Percentiles rank a stretch among this genome's conserved stretches.
Conservation (phyloP, 2,329 filamentous ascomycete species). For the Hypoxylon sp. region DNA sequence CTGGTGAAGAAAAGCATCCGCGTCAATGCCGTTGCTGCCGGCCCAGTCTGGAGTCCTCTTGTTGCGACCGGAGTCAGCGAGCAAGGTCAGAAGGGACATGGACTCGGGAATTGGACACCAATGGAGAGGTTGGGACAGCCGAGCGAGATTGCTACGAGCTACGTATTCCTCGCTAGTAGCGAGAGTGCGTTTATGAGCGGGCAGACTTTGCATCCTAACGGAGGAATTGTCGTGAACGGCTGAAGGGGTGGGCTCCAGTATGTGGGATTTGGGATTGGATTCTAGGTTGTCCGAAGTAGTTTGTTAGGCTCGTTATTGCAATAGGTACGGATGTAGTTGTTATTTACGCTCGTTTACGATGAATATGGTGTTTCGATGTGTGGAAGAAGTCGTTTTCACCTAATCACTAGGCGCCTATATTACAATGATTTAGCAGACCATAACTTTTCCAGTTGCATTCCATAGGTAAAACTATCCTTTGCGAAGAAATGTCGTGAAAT, state of each 20-base stretch:
- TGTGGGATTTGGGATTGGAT: neutral
- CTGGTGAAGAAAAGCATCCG: slow-evolving; percentile 54
- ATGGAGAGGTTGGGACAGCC: slow-evolving; percentile 58
- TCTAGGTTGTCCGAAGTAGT: neutral
- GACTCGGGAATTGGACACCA: slow-evolving; percentile 72
- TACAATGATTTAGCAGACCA: slow-evolving; percentile 18
- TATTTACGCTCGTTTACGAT: neutral
- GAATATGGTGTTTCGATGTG: neutral
- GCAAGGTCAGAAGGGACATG: slow-evolving; percentile 73
- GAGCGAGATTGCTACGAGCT: slow-evolving; percentile 83
- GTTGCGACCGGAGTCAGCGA: slow-evolving; percentile 76
- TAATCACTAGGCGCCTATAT: neutral
- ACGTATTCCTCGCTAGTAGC: slow-evolving; percentile 81
- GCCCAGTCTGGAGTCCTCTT: slow-evolving; percentile 81
- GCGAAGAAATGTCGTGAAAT: slow-evolving; percentile 1
- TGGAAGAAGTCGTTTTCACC: slow-evolving; percentile 1
- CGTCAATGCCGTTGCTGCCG: slow-evolving; percentile 50
- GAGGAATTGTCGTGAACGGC: slow-evolving; percentile 63
- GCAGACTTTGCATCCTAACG: slow-evolving; percentile 69
- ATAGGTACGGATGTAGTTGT: neutral
- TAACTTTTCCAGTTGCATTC: neutral
- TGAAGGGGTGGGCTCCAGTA: slow-evolving; percentile 44
- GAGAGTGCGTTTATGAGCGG: slow-evolving; percentile 81
- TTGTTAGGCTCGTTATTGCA: neutral
- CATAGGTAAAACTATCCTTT: slow-evolving; percentile 23